These are phyloP conservation scores for Sporothrix dimorphospora DNA, from an alignment of 2,329 filamentous ascomycete species.

Conservation along the genomic window DNA sequence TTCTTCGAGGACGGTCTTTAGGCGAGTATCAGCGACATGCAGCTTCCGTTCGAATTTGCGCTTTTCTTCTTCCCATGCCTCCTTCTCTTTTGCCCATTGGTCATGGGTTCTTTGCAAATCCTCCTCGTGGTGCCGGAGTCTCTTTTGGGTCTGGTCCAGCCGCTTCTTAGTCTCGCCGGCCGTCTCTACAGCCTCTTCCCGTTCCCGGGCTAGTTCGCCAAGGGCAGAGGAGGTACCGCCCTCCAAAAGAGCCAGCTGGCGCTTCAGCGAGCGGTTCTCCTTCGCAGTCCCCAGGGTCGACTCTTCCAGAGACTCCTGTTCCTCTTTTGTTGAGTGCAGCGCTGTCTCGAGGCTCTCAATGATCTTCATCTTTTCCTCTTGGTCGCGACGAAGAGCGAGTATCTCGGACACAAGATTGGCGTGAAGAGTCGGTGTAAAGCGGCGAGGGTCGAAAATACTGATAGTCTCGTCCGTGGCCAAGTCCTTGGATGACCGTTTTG, in stretches of 20 bases:
- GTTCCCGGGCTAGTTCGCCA: conserved; percentile 79
- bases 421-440: conserved; percentile 93
- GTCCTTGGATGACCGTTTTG: conserved; percentile 61
- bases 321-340: conserved; percentile 70
- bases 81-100: conserved; percentile 82
- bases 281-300: conserved; percentile 67
- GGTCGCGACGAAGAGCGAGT: conserved; percentile 78
- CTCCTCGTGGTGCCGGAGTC: conserved; percentile 77
- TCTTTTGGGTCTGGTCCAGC: conserved; percentile 78
- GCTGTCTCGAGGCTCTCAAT: conserved; percentile 83
- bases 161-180: conserved; percentile 73
- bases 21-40: conserved; percentile 84
- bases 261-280: conserved; percentile 79
- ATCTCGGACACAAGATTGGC: conserved; percentile 96
- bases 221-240: conserved; percentile 85
- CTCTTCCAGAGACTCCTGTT: conserved; percentile 71
- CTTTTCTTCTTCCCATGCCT: conserved; percentile 81
- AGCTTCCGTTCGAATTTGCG: conserved; percentile 81
- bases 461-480: conserved; percentile 68
- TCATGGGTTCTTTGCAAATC: conserved; percentile 77
- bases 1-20: conserved; percentile 85
- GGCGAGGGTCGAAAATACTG: conserved; percentile 78
- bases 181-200: conserved; percentile 78
- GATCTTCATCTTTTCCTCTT: conserved; percentile 84
- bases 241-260: conserved; percentile 84